These are phyloP conservation scores for Clonostachys rhizophaga DNA, from an alignment of 2,329 filamentous ascomycete species.

Conservation along the genomic window DNA sequence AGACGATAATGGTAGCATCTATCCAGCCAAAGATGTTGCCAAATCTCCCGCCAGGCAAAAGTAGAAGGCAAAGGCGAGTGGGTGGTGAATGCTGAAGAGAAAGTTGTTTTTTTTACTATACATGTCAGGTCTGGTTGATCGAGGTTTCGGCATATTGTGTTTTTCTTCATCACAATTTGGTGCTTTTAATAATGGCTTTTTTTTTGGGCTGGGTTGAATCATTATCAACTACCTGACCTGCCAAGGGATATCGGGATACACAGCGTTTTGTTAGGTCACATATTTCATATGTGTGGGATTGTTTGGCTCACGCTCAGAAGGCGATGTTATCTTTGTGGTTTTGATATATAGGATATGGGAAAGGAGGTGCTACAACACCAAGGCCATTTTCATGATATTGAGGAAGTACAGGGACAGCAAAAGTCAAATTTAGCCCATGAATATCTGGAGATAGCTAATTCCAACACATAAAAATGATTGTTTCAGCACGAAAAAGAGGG, in stretches of 20 bases:
- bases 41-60: conserved; percentile 22
- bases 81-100: conserved; percentile 3
- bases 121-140: too few relatives aligned
- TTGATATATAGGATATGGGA: too few relatives aligned
- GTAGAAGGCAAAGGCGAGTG: conserved; percentile 17
- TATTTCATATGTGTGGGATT: neutral
- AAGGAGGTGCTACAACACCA: too few relatives aligned
- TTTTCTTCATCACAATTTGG: too few relatives aligned
- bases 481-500: neutral
- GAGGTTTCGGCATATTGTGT: neutral
- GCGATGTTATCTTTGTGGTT: too few relatives aligned
- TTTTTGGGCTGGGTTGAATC: too few relatives aligned
- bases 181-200: too few relatives aligned
- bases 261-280: conserved; percentile 1
- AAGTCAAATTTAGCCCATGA: neutral
- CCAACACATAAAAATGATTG: neutral
- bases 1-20: conserved; percentile 51
- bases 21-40: conserved; percentile 26
- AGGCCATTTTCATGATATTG: too few relatives aligned
- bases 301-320: too few relatives aligned
- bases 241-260: neutral
- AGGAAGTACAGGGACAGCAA: neutral
- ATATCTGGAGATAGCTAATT: neutral
- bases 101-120: neutral
- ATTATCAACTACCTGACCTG: neutral